Percentiles rank a stretch among this genome's conserved stretches.
Evolutionary conservation across 2,329 filamentous ascomycete species (phyloP).

Genomic region (Beauveria scarabaeidicola): DNA sequence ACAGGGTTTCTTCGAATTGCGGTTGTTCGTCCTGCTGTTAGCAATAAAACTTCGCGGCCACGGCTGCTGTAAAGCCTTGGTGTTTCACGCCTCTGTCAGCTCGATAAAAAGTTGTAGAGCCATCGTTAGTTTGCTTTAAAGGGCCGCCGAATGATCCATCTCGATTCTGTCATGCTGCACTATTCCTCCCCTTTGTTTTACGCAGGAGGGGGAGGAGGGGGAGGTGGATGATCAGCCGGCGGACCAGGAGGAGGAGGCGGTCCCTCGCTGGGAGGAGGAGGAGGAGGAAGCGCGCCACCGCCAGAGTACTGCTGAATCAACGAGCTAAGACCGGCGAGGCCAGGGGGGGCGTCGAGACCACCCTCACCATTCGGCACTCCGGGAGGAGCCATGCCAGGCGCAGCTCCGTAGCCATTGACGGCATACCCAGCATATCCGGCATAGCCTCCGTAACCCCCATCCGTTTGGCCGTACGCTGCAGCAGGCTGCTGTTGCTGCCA

Average conservation of each 20-base stretch:
- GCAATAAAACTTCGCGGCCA: not conserved
- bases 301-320: slow-evolving; percentile 59
- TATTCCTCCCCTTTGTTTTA: slow-evolving; percentile 19
- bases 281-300: slow-evolving; percentile 42
- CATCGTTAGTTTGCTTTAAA: not conserved
- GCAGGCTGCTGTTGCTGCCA: slow-evolving; percentile 35
- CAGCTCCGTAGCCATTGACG: slow-evolving; percentile 34
- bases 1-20: not conserved
- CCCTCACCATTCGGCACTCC: slow-evolving; percentile 34
- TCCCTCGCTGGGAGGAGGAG: slow-evolving; percentile 48
- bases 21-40: slow-evolving; percentile 4
- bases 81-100: not conserved
- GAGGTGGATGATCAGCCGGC: slow-evolving; percentile 49
- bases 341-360: slow-evolving; percentile 46
- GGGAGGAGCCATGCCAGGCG: slow-evolving; percentile 31
- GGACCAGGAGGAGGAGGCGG: slow-evolving; percentile 46
- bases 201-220: slow-evolving; percentile 47
- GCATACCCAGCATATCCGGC: slow-evolving; percentile 39
- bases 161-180: not conserved
- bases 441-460: slow-evolving; percentile 49
- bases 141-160: not conserved
- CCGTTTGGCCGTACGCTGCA: slow-evolving; percentile 36
- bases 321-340: slow-evolving; percentile 51
- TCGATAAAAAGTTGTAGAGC: not conserved
- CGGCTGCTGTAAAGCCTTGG: not conserved